phyloP scores from a whole-genome alignment of 106 monocot genomes.

The Narthecium ossifragum region DNA sequence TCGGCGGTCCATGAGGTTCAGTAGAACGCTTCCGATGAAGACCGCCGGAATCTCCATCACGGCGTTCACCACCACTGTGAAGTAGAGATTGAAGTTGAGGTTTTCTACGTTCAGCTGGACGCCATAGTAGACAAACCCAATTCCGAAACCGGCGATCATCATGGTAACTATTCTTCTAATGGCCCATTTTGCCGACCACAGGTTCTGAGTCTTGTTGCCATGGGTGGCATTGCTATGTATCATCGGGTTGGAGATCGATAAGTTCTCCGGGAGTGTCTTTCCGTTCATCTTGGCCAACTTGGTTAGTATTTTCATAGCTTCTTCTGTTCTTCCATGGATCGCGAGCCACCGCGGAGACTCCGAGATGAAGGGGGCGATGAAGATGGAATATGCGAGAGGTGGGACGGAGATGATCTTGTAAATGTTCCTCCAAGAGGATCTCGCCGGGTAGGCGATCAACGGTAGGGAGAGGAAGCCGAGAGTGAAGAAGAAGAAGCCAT shows the following conservation, averaged over 20 bases:
- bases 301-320: slow-evolving; percentile 36
- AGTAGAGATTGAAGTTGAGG: slow-evolving; percentile 67
- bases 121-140: slow-evolving; percentile 83
- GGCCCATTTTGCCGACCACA: slow-evolving; percentile 31
- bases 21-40: slow-evolving; percentile 52
- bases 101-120: slow-evolving; percentile 78
- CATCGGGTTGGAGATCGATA: slow-evolving; percentile 9
- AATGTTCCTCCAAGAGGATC: slow-evolving; percentile 60
- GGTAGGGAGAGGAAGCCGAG: slow-evolving; percentile 71
- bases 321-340: slow-evolving; percentile 41
- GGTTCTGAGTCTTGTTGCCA: too few species aligned
- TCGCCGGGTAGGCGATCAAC: slow-evolving; percentile 45
- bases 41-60: slow-evolving; percentile 70
- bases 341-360: slow-evolving; percentile 41
- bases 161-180: slow-evolving; percentile 27
- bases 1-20: slow-evolving; percentile 39
- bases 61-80: slow-evolving; percentile 70
- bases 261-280: slow-evolving; percentile 22
- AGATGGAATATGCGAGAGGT: slow-evolving; percentile 38
- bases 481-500: slow-evolving; percentile 85
- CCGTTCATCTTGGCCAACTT: slow-evolving; percentile 48
- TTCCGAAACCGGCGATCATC: slow-evolving; percentile 49
- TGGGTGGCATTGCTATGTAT: too few species aligned
- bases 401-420: slow-evolving; percentile 37
- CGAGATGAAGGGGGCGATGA: slow-evolving; percentile 38